These are phyloP conservation scores for Gossypium trilobum DNA, from an alignment of 441 rosid genomes.

Conservation along the genomic window DNA sequence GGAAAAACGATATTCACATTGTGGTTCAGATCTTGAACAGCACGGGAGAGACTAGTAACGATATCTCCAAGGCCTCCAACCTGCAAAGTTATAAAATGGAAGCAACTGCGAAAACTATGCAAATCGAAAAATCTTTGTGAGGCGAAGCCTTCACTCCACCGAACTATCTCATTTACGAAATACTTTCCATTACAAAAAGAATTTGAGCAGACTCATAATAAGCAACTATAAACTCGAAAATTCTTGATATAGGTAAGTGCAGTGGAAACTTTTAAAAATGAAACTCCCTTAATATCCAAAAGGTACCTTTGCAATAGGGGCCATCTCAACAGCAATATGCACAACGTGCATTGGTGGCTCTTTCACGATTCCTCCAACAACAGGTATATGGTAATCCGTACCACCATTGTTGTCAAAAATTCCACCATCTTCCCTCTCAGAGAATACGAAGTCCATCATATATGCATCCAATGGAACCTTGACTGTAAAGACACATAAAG, in stretches of 20 bases:
- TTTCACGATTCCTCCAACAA: constrained; percentile 59
- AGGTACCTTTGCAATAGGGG: constrained; percentile 91
- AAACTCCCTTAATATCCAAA: neutral
- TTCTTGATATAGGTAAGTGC: neutral
- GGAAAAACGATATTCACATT: constrained; percentile 78
- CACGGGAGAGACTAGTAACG: constrained; percentile 93
- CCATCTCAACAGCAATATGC: constrained; percentile 96
- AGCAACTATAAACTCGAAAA: neutral
- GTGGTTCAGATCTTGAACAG: constrained; percentile 88
- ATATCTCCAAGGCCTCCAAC: constrained; percentile 98
- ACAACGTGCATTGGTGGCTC: constrained; percentile 91
- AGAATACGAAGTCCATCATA: constrained; percentile 94
- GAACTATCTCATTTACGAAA: neutral
- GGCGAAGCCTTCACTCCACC: neutral
- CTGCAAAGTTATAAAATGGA: constrained; percentile 35
- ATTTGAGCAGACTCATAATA: neutral
- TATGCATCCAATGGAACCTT: constrained; percentile 88
- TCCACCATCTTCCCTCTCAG: constrained; percentile 86
- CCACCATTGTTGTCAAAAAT: constrained; percentile 65
- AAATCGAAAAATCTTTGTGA: neutral
- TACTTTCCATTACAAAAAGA: neutral
- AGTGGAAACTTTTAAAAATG: neutral
- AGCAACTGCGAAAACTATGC: neutral
- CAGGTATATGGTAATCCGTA: constrained; percentile 82
- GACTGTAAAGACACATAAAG: constrained; percentile 42